These are phyloP conservation scores for Hypoxylon intermedium DNA, from an alignment of 495 filamentous ascomycete species.

Conservation along the genomic window DNA sequence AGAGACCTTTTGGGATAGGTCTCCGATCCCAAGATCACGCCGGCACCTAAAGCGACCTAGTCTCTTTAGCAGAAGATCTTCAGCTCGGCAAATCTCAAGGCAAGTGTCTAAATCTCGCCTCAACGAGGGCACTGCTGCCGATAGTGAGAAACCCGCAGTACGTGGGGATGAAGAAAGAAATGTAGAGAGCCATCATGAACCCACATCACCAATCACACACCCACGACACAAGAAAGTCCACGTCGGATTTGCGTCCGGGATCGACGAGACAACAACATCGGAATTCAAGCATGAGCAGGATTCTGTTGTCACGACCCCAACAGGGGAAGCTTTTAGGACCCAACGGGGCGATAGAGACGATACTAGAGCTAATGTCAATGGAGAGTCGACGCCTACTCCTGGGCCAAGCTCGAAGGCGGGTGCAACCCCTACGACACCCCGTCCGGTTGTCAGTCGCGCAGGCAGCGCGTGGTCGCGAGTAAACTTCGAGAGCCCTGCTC, in stretches of 20 bases:
- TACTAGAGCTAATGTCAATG: not conserved
- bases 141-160: conserved; percentile 8
- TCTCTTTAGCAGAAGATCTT: conserved; percentile 53
- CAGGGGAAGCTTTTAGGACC: not conserved
- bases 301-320: not conserved
- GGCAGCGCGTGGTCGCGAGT: conserved; percentile 15
- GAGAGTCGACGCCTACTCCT: not conserved
- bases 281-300: conserved; percentile 3
- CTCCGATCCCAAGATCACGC: conserved; percentile 65
- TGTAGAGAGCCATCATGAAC: conserved; percentile 13
- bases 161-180: conserved; percentile 6
- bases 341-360: not conserved
- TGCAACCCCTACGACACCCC: not conserved
- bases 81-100: conserved; percentile 31
- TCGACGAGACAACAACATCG: conserved; percentile 2
- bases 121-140: not conserved
- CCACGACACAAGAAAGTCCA: conserved; percentile 44
- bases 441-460: conserved; percentile 18
- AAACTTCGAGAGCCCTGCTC: conserved; percentile 34
- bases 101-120: conserved; percentile 22
- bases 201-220: conserved; percentile 17
- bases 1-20: conserved; percentile 95
- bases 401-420: conserved; percentile 6
- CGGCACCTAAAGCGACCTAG: conserved; percentile 44
- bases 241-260: conserved; percentile 64